phyloP scores from a whole-genome alignment of 495 filamentous ascomycete genomes.

The Umbilicaria muhlenbergii region DNA sequence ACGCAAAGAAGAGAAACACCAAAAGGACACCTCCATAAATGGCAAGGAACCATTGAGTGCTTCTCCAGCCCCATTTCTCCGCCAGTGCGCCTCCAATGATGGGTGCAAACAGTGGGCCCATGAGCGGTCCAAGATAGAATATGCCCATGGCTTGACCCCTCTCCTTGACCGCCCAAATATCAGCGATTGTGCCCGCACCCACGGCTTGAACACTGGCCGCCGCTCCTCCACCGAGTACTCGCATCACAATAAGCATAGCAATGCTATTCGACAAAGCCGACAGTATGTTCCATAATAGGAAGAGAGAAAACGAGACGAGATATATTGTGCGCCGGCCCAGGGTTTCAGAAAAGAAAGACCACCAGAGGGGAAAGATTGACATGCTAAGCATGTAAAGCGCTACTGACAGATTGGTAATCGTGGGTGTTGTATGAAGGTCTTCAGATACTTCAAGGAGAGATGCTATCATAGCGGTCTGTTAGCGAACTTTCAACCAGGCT shows the following conservation, averaged over 20 bases:
- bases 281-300: conserved; percentile 60
- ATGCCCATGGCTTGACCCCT: conserved; percentile 80
- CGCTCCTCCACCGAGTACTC: conserved; percentile 66
- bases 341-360: conserved; percentile 80
- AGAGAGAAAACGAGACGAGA: conserved; percentile 64
- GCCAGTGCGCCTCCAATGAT: conserved; percentile 73
- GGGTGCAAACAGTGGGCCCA: conserved; percentile 70
- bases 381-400: conserved; percentile 83
- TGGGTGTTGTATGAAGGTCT: conserved; percentile 49
- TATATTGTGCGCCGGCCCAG: conserved; percentile 77
- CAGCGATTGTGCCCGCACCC: conserved; percentile 83
- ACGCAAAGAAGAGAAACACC: conserved; percentile 44
- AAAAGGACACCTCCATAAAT: conserved; percentile 57
- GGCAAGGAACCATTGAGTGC: conserved; percentile 75
- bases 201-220: conserved; percentile 83
- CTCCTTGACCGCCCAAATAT: conserved; percentile 74
- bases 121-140: conserved; percentile 84
- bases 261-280: conserved; percentile 63
- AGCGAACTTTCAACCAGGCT: neutral
- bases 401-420: conserved; percentile 67
- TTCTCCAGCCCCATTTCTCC: conserved; percentile 61
- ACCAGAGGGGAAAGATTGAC: conserved; percentile 88
- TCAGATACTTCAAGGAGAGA: conserved; percentile 52
- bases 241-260: conserved; percentile 73
- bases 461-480: conserved; percentile 28